A percentile compares a stretch with the other conserved stretches of the same genome.
These are phyloP conservation scores for Xylariales sp. DNA, from an alignment of 2,329 filamentous ascomycete genomes.

Conservation along the genomic window DNA sequence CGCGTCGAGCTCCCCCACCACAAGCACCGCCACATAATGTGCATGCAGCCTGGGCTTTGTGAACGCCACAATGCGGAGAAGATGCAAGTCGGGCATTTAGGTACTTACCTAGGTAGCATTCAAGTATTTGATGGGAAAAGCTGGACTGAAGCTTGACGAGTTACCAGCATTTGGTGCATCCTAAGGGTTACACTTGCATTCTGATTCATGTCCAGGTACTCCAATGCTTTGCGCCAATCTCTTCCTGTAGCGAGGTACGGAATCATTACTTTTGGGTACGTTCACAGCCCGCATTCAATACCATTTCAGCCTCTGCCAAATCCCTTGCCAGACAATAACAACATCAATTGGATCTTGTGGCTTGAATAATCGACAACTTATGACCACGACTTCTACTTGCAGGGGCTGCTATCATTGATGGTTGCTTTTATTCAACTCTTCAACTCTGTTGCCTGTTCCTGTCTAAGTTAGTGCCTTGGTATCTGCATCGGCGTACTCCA, in stretches of 20 bases:
- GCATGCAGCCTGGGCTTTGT: not conserved
- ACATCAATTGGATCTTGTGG: not conserved
- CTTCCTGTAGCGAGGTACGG: not conserved
- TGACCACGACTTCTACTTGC: not conserved
- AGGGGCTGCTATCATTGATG: not conserved
- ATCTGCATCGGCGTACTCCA: not conserved
- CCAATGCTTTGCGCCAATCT: not conserved
- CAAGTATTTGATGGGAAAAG: no score
- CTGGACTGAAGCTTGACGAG: no score
- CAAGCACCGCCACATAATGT: no score
- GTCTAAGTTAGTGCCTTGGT: no score
- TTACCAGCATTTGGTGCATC: no score
- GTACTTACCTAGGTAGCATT: no score
- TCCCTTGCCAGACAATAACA: not conserved
- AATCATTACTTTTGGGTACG: conserved; percentile 1
- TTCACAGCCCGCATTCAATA: not conserved
- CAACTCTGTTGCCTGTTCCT: not conserved
- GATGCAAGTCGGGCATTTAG: no score
- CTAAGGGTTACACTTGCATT: no score
- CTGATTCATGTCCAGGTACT: no score
- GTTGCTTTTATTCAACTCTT: not conserved
- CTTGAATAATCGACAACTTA: not conserved
- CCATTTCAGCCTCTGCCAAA: conserved; percentile 3
- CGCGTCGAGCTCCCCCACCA: no score
- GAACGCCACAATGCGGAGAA: conserved; percentile 2